These are phyloP conservation scores for Spergularia bocconei DNA, from an alignment of 148 eudicot genomes.

Conservation along the genomic window DNA sequence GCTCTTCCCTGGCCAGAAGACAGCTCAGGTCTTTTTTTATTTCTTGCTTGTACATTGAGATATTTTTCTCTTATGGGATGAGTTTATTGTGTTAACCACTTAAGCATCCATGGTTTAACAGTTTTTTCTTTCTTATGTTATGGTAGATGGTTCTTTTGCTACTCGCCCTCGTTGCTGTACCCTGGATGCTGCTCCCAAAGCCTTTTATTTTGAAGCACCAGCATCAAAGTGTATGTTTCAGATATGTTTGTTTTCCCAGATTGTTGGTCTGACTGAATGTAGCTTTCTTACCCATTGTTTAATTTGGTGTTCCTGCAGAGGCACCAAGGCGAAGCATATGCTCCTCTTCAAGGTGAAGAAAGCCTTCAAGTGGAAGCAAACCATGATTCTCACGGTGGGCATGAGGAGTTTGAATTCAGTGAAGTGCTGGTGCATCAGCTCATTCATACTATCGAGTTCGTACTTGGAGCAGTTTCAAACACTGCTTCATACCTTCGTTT, in stretches of 20 bases:
- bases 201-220: constrained; percentile 83
- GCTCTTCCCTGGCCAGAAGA: constrained; percentile 87
- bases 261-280: background rate
- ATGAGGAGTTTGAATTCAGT: constrained; percentile 93
- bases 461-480: constrained; percentile 97
- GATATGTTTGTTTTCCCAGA: background rate
- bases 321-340: constrained; percentile 76
- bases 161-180: constrained; percentile 86
- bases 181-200: constrained; percentile 98
- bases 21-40: constrained; percentile 51
- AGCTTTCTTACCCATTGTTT: constrained; percentile 15
- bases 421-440: constrained; percentile 95
- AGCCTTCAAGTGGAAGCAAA: constrained; percentile 56
- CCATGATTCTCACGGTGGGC: constrained; percentile 69
- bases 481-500: constrained; percentile 97
- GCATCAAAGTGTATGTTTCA: constrained; percentile 56
- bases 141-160: constrained; percentile 68
- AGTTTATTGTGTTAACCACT: background rate
- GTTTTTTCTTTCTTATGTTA: constrained; percentile 16
- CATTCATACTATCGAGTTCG: constrained; percentile 94
- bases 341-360: constrained; percentile 58
- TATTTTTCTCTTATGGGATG: background rate
- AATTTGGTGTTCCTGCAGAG: constrained; percentile 48
- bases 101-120: background rate
- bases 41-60: background rate